Evolutionary conservation across 208 protist species (phyloP).

Genomic region (Kentomonas sorsogonicus): DNA sequence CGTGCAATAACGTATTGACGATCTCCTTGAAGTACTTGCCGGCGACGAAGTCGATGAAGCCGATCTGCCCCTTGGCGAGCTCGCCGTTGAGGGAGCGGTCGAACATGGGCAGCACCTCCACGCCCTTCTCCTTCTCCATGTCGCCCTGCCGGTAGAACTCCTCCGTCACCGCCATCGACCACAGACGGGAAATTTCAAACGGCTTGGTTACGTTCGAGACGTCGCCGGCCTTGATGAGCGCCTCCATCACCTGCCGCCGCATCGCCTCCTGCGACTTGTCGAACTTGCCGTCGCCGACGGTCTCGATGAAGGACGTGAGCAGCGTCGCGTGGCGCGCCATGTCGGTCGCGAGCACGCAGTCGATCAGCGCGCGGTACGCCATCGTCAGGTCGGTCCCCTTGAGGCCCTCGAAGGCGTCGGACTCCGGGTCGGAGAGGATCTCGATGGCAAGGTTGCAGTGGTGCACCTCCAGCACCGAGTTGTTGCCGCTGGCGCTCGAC

Average conservation of each 20-base stretch:
- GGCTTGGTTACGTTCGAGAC: constrained; percentile 86
- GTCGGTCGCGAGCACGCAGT: constrained; percentile 83
- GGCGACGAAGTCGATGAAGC: constrained; percentile 84
- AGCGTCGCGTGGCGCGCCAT: constrained; percentile 74
- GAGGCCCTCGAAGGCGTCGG: constrained; percentile 69
- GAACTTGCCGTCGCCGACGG: constrained; percentile 16
- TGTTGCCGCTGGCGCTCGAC: constrained; percentile 76
- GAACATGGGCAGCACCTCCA: constrained; percentile 82
- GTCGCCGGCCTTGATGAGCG: constrained; percentile 78
- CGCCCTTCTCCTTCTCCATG: constrained; percentile 82
- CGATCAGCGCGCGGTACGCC: constrained; percentile 69
- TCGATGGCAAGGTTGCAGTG: constrained; percentile 86
- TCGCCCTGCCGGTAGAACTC: constrained; percentile 88
- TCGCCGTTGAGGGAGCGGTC: constrained; percentile 79
- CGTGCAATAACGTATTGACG: constrained; percentile 39
- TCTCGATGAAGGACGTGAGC: constrained; percentile 22
- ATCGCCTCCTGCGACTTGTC: constrained; percentile 15
- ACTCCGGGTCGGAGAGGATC: constrained; percentile 68
- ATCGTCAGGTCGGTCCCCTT: constrained; percentile 26
- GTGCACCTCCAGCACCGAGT: constrained; percentile 81
- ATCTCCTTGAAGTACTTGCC: constrained; percentile 77
- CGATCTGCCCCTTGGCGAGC: constrained; percentile 81
- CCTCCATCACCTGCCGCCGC: constrained; percentile 58
- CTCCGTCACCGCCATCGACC: constrained; percentile 82
- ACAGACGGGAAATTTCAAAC: constrained; percentile 75